A percentile compares a stretch with the other conserved stretches of the same genome.
Evolutionary conservation across 208 protist species (phyloP).

Genomic region (Trypanosoma melophagium): DNA sequence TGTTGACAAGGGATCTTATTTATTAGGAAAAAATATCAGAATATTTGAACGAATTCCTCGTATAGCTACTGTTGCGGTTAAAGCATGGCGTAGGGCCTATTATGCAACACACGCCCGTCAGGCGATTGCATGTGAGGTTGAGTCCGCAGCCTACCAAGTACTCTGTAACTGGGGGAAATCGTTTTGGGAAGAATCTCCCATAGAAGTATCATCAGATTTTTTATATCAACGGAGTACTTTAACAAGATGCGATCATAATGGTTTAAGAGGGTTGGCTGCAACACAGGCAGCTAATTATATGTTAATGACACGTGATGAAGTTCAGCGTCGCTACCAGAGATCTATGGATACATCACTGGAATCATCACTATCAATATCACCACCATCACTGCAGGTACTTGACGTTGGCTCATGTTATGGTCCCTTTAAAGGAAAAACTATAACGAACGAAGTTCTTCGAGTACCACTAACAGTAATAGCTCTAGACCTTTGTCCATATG

Average conservation of each 20-base stretch:
- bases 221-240: not conserved
- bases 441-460: constrained; percentile 30
- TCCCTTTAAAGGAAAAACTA: constrained; percentile 46
- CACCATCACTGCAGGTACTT: constrained; percentile 49
- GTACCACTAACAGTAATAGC: constrained; percentile 62
- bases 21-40: not conserved
- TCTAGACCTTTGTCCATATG: constrained; percentile 66
- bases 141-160: constrained; percentile 15
- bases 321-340: not conserved
- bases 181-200: not conserved
- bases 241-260: not conserved
- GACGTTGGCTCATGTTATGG: constrained; percentile 88
- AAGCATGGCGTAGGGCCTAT: constrained; percentile 56
- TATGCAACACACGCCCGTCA: constrained; percentile 49
- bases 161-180: not conserved
- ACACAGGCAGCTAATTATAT: constrained; percentile 12
- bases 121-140: constrained; percentile 53
- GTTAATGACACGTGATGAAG: constrained; percentile 17
- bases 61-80: constrained; percentile 43
- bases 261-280: not conserved
- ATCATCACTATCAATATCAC: not conserved
- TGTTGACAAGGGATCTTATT: not conserved
- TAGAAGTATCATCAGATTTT: not conserved
- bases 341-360: too few species aligned
- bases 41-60: constrained; percentile 40